phyloP scores from a whole-genome alignment of 352 stramenopile species.

The Achlya hypogyna region DNA sequence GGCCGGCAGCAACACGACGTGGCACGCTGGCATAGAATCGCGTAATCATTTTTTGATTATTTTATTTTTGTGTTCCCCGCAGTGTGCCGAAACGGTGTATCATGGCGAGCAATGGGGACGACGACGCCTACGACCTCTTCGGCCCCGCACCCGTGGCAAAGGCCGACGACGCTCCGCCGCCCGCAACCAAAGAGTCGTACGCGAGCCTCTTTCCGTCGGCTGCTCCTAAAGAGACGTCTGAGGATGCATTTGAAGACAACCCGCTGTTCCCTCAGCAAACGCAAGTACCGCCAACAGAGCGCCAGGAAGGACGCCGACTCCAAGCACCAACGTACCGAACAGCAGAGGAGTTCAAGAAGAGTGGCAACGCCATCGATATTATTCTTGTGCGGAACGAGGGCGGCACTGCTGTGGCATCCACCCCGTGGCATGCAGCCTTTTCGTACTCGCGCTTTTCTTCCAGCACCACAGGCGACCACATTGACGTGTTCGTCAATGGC shows the following conservation, averaged over 20 bases:
- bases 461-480: conserved; percentile 47
- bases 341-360: conserved; percentile 32
- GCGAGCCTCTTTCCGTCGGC: conserved; percentile 5
- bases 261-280: neutral
- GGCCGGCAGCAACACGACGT: too few relatives aligned
- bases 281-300: too few relatives aligned
- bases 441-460: conserved; percentile 61
- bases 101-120: neutral
- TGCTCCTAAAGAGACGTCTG: neutral
- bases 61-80: neutral
- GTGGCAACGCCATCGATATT: conserved; percentile 71
- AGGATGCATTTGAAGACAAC: neutral
- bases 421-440: conserved; percentile 44
- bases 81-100: neutral
- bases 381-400: conserved; percentile 57
- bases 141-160: neutral
- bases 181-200: neutral
- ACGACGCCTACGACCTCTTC: conserved; percentile 15
- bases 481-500: conserved; percentile 67
- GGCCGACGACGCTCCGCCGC: neutral
- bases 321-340: neutral
- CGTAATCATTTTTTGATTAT: neutral
- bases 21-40: too few relatives aligned
- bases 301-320: too few relatives aligned
- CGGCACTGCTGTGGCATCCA: conserved; percentile 67